These are phyloP conservation scores for Lactifluus rugatus DNA, from an alignment of 768 basidiomycete species.

Conservation along the genomic window DNA sequence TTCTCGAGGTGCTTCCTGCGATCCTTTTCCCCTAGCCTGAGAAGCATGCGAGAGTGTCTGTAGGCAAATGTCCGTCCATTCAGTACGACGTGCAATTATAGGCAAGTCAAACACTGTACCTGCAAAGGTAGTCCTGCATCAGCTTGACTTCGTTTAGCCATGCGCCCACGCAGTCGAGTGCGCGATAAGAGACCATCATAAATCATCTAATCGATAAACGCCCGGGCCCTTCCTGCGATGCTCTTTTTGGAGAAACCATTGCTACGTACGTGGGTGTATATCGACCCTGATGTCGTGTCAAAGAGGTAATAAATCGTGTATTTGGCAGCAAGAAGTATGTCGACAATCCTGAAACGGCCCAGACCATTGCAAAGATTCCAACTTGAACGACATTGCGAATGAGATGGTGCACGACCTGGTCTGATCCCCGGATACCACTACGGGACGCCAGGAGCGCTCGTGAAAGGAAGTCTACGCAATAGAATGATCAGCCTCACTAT, in stretches of 20 bases:
- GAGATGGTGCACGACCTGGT: neutral
- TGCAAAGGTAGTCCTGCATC: neutral
- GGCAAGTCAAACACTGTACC: neutral
- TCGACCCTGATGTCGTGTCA: neutral
- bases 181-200: constrained; percentile 1
- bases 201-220: neutral
- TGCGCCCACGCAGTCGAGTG: neutral
- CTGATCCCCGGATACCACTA: neutral
- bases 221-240: neutral
- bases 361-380: neutral
- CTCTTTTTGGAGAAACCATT: neutral
- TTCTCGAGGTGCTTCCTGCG: too few relatives aligned
- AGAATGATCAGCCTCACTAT: neutral
- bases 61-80: neutral
- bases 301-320: neutral
- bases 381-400: neutral
- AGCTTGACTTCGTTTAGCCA: neutral
- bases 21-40: too few relatives aligned
- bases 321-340: neutral
- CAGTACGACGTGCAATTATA: neutral
- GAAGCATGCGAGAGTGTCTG: too few relatives aligned
- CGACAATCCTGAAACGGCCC: neutral
- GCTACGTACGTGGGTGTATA: constrained; percentile 2
- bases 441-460: neutral
- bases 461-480: neutral